A percentile compares a stretch with the other conserved stretches of the same genome.
Conservation (phyloP, 139 green algal species). For the Coccomyxa sp. region DNA sequence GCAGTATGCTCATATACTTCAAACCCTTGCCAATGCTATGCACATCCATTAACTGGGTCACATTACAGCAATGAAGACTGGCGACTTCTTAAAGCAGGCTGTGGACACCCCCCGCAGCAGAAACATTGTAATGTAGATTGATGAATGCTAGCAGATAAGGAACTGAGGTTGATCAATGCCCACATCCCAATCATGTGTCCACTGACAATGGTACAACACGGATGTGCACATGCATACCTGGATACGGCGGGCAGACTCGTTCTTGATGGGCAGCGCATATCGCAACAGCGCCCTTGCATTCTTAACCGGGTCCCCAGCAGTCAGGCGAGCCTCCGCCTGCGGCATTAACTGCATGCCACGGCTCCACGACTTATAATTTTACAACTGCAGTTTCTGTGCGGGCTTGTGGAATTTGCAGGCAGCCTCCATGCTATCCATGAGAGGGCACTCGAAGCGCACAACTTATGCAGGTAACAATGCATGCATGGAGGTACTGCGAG, state of each 20-base stretch:
- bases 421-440: not conserved
- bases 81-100: too few species aligned
- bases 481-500: not conserved
- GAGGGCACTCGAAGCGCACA: not conserved
- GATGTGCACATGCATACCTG: constrained; percentile 46
- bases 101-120: not conserved
- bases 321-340: constrained; percentile 12
- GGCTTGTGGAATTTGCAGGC: not conserved
- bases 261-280: constrained; percentile 91
- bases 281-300: constrained; percentile 88
- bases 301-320: constrained; percentile 67
- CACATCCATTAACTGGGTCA: not conserved
- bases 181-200: not conserved
- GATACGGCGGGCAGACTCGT: constrained; percentile 84
- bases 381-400: not conserved
- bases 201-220: not conserved
- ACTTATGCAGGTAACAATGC: not conserved
- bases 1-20: not conserved
- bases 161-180: not conserved
- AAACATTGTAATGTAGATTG: not conserved
- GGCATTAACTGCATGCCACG: constrained; percentile 12
- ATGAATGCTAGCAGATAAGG: not conserved
- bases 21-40: too few species aligned
- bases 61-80: not conserved
- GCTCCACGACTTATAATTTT: not conserved